Percentiles rank a stretch among this genome's conserved stretches.
These are phyloP conservation scores for Apiospora phragmitis DNA, from an alignment of 2,329 filamentous ascomycete genomes.

Conservation along the genomic window DNA sequence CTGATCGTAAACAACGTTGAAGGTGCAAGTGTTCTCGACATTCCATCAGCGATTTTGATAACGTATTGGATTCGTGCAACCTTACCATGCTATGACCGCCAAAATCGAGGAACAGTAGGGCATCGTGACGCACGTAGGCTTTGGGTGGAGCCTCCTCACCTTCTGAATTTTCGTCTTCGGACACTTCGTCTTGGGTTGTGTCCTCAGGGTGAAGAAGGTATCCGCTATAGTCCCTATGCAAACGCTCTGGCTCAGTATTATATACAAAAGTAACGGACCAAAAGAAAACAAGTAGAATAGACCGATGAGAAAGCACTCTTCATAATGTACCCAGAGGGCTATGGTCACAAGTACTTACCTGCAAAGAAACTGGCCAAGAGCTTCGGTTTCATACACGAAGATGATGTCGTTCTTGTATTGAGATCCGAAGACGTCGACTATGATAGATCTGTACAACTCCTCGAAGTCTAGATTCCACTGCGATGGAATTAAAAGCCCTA, in stretches of 20 bases:
- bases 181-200: not conserved
- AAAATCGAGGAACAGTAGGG: constrained; percentile 17
- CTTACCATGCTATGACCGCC: constrained; percentile 19
- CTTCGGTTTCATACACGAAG: constrained; percentile 18
- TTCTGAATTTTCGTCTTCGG: no score
- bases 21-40: constrained; percentile 16
- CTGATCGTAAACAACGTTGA: constrained; percentile 14
- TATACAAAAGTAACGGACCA: not conserved
- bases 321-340: no score
- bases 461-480: constrained; percentile 20
- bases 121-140: constrained; percentile 13
- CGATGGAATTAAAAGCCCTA: constrained; percentile 17
- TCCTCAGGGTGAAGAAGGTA: not conserved
- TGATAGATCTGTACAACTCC: constrained; percentile 15
- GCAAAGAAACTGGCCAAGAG: constrained; percentile 16
- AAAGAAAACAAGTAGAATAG: no score
- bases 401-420: not conserved
- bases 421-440: constrained; percentile 10
- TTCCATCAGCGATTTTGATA: not conserved
- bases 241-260: not conserved
- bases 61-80: no score
- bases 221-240: not conserved
- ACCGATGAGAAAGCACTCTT: no score
- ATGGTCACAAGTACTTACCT: not conserved
- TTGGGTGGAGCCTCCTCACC: no score